Evolutionary conservation across 139 green algal genomes (phyloP).

Genomic region (Chlorella sp.): DNA sequence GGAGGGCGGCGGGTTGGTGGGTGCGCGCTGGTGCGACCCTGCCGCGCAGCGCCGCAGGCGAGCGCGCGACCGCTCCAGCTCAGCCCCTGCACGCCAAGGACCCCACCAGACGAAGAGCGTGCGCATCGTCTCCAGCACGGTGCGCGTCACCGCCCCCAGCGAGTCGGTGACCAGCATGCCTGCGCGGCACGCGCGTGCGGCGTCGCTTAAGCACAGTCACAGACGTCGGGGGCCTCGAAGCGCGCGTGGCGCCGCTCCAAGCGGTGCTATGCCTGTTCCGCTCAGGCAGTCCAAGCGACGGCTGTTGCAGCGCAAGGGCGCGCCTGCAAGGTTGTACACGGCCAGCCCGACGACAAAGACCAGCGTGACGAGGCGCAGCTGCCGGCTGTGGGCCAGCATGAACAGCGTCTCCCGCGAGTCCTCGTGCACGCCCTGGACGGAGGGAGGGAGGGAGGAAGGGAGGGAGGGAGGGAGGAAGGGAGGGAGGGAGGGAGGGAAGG

Average conservation of each 20-base stretch:
- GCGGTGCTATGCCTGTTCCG: background rate
- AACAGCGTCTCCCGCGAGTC: conserved; percentile 72
- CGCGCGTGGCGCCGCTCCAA: background rate
- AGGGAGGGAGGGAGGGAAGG: no score
- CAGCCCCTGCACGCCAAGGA: no score
- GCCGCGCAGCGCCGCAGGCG: no score
- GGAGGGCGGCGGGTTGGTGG: no score
- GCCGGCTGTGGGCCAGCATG: conserved; percentile 46
- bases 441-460: no score
- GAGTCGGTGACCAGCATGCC: conserved; percentile 73
- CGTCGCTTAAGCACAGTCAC: background rate
- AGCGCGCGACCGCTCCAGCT: no score
- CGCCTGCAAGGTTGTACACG: conserved; percentile 64
- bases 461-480: no score
- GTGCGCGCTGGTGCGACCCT: no score
- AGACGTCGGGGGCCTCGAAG: no score
- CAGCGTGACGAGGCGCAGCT: conserved; percentile 45
- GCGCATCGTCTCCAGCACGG: conserved; percentile 68
- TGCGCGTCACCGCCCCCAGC: conserved; percentile 68
- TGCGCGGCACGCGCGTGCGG: no score
- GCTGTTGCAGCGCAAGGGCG: background rate
- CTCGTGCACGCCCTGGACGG: conserved; percentile 87
- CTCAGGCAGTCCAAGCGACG: background rate
- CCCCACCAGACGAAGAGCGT: conserved; percentile 77
- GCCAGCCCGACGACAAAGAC: conserved; percentile 67